Conservation (phyloP, 441 rosid species). For the Adansonia grandidieri region DNA sequence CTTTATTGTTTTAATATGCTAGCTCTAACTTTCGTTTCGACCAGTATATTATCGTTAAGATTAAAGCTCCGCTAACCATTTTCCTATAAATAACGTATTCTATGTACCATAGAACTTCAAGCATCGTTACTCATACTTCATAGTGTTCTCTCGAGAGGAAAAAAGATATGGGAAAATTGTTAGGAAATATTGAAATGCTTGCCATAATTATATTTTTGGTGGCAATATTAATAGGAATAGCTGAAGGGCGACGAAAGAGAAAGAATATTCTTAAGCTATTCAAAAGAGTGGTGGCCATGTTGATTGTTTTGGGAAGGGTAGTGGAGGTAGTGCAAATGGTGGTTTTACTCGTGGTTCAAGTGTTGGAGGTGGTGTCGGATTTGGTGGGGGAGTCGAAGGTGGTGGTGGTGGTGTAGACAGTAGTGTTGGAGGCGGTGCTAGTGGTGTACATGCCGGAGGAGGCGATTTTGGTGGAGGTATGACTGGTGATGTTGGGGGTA, state of each 20-base stretch:
- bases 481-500: too few relatives aligned
- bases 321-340: background rate
- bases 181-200: background rate
- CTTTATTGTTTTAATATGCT: background rate
- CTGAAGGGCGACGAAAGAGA: slow-evolving; percentile 16
- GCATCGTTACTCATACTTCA: background rate
- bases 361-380: too few relatives aligned
- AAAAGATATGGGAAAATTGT: slow-evolving; percentile 26
- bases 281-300: slow-evolving; percentile 3
- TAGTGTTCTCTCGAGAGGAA: background rate
- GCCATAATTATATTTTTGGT: background rate
- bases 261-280: background rate
- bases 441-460: too few relatives aligned
- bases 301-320: slow-evolving; percentile 12
- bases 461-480: too few relatives aligned
- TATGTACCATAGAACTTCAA: background rate
- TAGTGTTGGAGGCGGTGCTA: too few relatives aligned
- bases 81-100: slow-evolving; percentile 14
- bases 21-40: background rate
- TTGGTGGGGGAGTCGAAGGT: too few relatives aligned
- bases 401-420: too few relatives aligned
- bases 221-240: slow-evolving; percentile 7
- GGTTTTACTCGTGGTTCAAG: too few relatives aligned
- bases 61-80: background rate
- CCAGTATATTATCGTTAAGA: background rate